Evolutionary conservation across 495 filamentous ascomycete species (phyloP).

Genomic region (Astrocystis sublimbata): DNA sequence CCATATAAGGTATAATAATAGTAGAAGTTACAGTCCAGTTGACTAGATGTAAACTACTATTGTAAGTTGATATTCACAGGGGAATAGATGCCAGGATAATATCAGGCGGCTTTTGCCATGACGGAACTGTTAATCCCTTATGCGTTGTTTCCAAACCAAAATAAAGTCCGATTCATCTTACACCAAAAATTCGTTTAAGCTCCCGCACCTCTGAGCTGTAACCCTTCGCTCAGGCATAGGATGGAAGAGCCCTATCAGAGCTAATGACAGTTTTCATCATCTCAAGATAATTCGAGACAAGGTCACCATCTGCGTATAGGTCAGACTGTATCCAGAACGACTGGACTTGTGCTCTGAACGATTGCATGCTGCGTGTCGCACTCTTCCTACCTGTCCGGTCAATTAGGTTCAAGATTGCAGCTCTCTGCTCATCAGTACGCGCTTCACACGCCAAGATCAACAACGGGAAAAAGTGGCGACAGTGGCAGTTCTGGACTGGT

Average conservation of each 20-base stretch:
- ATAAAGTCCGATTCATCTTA: too few relatives aligned
- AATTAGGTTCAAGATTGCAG: conserved; percentile 24
- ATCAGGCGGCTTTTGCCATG: too few relatives aligned
- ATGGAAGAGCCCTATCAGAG: conserved; percentile 2
- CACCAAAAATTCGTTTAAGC: too few relatives aligned
- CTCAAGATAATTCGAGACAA: neutral
- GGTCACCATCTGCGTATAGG: conserved; percentile 22
- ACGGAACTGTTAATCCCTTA: too few relatives aligned
- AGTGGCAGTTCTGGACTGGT: conserved; percentile 1
- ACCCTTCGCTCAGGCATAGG: neutral
- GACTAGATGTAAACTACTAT: too few relatives aligned
- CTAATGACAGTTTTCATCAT: conserved; percentile 11
- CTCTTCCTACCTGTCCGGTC: conserved; percentile 21
- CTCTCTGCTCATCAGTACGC: conserved; percentile 25
- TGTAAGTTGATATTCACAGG: too few relatives aligned
- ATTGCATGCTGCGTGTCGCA: conserved; percentile 16
- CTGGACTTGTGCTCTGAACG: conserved; percentile 19
- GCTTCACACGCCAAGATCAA: conserved; percentile 31
- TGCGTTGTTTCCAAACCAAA: too few relatives aligned
- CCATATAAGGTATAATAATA: too few relatives aligned
- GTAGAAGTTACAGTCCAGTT: too few relatives aligned
- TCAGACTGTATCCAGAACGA: conserved; percentile 30
- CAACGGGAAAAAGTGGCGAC: conserved; percentile 21
- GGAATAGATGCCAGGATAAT: too few relatives aligned
- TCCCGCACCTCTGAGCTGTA: too few relatives aligned